Conservation (phyloP, 305 asterid genomes). For the Plantago lanceolata region DNA sequence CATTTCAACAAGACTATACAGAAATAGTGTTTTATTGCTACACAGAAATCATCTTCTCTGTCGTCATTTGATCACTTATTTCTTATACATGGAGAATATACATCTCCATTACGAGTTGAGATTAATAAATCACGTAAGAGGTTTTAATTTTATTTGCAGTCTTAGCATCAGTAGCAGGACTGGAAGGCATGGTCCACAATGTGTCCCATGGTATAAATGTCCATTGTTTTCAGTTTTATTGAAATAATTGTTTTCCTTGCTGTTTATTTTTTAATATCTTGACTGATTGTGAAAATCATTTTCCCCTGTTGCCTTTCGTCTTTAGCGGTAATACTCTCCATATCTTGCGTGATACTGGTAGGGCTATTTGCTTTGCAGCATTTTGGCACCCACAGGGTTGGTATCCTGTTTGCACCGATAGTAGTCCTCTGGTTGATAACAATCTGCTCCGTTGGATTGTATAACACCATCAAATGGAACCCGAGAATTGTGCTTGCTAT, state of each 20-base stretch:
- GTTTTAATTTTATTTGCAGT: constrained; percentile 30
- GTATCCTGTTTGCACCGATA: constrained; percentile 82
- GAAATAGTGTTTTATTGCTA: no score
- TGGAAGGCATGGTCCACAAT: constrained; percentile 23
- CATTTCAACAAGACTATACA: no score
- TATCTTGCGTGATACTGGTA: constrained; percentile 50
- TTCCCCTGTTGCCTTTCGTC: neutral
- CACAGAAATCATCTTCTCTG: no score
- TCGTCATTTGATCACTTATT: no score
- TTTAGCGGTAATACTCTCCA: constrained; percentile 36
- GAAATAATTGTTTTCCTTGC: neutral
- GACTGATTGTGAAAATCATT: no score
- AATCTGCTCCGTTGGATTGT: constrained; percentile 64
- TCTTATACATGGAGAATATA: no score
- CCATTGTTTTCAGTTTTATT: neutral
- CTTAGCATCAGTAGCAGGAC: constrained; percentile 39
- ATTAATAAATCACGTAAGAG: no score
- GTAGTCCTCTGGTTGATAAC: constrained; percentile 80
- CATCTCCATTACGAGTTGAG: no score
- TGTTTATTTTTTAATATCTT: no score
- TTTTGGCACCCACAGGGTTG: constrained; percentile 83
- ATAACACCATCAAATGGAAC: constrained; percentile 71
- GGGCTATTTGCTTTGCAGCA: constrained; percentile 96
- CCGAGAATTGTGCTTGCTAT: constrained; percentile 71
- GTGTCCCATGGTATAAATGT: constrained; percentile 27